phyloP scores from a whole-genome alignment of 2,329 filamentous ascomycete species.

The Colletotrichum aenigma region DNA sequence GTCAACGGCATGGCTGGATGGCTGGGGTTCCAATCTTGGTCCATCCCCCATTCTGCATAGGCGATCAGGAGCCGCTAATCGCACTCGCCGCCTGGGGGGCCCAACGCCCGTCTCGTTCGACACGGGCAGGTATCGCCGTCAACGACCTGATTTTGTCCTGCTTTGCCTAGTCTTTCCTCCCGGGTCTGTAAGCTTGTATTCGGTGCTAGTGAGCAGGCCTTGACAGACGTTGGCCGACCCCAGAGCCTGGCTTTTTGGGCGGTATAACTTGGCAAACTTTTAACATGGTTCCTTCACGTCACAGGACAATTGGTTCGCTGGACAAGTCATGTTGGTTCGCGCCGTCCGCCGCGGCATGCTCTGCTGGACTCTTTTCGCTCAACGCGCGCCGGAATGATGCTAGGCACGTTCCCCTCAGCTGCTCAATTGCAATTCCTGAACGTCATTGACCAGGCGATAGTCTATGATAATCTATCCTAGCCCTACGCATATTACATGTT shows the following conservation, averaged over 20 bases:
- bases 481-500: neutral
- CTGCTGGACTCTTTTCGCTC: neutral
- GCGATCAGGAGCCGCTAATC: conserved; percentile 1
- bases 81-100: neutral
- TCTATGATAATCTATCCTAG: neutral
- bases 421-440: neutral
- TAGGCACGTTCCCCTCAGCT: neutral
- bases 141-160: neutral
- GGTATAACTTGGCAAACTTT: neutral
- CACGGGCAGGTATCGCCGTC: neutral
- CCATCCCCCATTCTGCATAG: neutral
- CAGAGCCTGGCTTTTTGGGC: neutral
- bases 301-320: neutral
- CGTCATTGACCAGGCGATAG: neutral
- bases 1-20: neutral
- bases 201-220: neutral
- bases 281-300: neutral
- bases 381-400: neutral
- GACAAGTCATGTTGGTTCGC: neutral
- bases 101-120: neutral
- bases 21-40: neutral
- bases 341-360: neutral
- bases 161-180: neutral
- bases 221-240: neutral
- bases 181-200: neutral